Evolutionary conservation across 176 grass and related monocot species (phyloP).

Genomic region (Miscanthus lutarioriparius): DNA sequence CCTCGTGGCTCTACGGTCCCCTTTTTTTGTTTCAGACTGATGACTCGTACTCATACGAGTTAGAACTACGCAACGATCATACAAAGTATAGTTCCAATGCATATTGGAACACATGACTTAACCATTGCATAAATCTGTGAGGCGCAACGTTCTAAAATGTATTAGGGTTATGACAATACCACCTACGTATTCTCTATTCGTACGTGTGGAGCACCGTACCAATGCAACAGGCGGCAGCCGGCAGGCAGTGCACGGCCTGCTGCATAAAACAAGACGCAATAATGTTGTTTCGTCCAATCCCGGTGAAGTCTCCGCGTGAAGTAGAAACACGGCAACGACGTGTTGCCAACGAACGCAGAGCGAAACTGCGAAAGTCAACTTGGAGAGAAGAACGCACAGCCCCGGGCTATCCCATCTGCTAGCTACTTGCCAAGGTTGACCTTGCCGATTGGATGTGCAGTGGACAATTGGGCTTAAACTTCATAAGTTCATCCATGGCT

Average conservation of each 20-base stretch:
- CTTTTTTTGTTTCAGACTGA: too few species aligned
- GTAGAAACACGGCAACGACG: background rate
- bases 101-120: too few species aligned
- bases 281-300: too few species aligned
- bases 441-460: background rate
- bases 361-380: constrained; percentile 16
- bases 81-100: too few species aligned
- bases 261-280: background rate
- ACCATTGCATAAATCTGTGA: too few species aligned
- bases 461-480: background rate
- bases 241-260: background rate
- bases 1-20: too few species aligned
- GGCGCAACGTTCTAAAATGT: too few species aligned
- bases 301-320: background rate
- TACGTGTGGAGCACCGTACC: background rate
- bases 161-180: background rate
- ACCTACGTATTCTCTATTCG: background rate
- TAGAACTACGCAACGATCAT: too few species aligned
- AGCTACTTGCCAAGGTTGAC: constrained; percentile 1
- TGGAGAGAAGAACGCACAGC: background rate
- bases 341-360: background rate
- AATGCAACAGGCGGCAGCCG: background rate
- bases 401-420: background rate
- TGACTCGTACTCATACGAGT: too few species aligned
- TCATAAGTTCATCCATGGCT: background rate